Conservation (phyloP, 176 grass and related monocot genomes). For the Carex scoparia region DNA sequence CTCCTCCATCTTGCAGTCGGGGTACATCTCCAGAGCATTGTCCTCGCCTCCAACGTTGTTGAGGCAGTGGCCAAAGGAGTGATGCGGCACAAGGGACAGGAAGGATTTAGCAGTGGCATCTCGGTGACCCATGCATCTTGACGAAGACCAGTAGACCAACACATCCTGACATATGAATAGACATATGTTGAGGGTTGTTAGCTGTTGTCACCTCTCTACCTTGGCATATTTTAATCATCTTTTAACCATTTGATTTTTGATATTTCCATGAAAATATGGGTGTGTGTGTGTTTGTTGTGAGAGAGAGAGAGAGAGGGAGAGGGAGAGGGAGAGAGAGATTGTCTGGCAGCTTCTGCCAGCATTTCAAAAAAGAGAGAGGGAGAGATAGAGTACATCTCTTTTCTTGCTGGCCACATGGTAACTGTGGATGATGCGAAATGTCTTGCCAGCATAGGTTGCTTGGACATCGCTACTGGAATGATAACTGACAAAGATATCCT, state of each 20-base stretch:
- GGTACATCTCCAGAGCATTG: conserved; percentile 32
- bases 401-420: conserved; percentile 36
- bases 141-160: conserved; percentile 62
- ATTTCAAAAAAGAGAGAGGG: neutral
- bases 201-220: too few species aligned
- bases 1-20: conserved; percentile 31
- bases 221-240: too few species aligned
- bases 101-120: conserved; percentile 32
- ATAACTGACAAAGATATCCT: conserved; percentile 50
- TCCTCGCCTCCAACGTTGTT: conserved; percentile 52
- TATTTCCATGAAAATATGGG: neutral
- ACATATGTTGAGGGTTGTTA: neutral
- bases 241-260: neutral
- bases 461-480: conserved; percentile 46
- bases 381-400: conserved; percentile 33
- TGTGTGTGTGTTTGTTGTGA: neutral
- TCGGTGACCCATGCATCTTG: conserved; percentile 37
- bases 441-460: conserved; percentile 47
- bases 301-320: too few species aligned
- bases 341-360: too few species aligned
- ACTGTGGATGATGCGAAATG: conserved; percentile 42
- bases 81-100: conserved; percentile 30
- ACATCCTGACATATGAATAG: conserved; percentile 28
- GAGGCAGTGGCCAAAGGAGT: conserved; percentile 46
- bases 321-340: too few species aligned